Evolutionary conservation across 768 basidiomycete genomes (phyloP).

Genomic region (Plicaturopsis crispa): DNA sequence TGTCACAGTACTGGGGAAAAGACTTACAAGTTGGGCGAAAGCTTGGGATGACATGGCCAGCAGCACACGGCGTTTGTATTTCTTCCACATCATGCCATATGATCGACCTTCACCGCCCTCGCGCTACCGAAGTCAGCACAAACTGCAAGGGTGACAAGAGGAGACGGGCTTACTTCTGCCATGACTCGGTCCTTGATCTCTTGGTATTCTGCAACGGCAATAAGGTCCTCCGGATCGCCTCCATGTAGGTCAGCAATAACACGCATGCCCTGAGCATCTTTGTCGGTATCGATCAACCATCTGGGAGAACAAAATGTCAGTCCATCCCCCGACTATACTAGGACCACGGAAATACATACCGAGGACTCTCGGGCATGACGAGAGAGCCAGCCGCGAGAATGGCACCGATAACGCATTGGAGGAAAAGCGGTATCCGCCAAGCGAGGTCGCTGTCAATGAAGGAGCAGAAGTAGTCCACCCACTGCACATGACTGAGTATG

Average conservation of each 20-base stretch:
- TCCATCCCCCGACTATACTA: no score
- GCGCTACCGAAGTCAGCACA: slow-evolving; percentile 36
- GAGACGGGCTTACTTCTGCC: slow-evolving; percentile 45
- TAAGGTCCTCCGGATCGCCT: slow-evolving; percentile 57
- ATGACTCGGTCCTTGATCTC: slow-evolving; percentile 82
- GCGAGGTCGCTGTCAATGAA: slow-evolving; percentile 78
- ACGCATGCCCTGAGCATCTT: slow-evolving; percentile 74
- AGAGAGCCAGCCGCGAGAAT: slow-evolving; percentile 77
- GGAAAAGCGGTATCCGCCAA: slow-evolving; percentile 87
- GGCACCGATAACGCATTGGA: slow-evolving; percentile 82
- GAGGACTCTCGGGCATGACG: slow-evolving; percentile 84
- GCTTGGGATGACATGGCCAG: slow-evolving; percentile 95
- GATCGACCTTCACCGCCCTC: slow-evolving; percentile 67
- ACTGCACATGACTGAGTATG: slow-evolving; percentile 34
- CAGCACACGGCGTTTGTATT: slow-evolving; percentile 80
- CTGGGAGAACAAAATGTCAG: slow-evolving; percentile 29
- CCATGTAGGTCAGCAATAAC: slow-evolving; percentile 90
- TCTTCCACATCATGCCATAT: slow-evolving; percentile 79
- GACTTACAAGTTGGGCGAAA: slow-evolving; percentile 84
- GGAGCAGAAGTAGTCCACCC: slow-evolving; percentile 92
- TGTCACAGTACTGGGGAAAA: slow-evolving; percentile 3
- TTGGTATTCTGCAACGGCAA: slow-evolving; percentile 76
- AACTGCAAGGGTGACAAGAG: neutral
- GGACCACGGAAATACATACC: slow-evolving; percentile 38
- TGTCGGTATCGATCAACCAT: slow-evolving; percentile 85